These are phyloP conservation scores for Tuber indicum DNA, from an alignment of 495 filamentous ascomycete genomes.

Conservation along the genomic window DNA sequence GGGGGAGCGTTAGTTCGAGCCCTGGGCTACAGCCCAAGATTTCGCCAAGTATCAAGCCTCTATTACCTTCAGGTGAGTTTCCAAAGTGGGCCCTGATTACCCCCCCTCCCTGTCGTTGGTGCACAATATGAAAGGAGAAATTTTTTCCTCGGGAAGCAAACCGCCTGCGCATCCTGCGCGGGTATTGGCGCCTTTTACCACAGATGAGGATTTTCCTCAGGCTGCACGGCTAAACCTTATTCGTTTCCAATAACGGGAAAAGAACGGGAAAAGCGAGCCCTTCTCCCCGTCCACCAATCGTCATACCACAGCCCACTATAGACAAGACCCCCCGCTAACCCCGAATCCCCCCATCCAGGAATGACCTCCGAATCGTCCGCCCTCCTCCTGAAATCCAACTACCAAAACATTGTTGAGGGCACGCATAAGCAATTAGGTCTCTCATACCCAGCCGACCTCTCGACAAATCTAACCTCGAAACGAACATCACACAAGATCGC, in stretches of 20 bases:
- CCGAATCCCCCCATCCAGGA: conserved; percentile 36
- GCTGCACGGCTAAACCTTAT: neutral
- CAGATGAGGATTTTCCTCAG: neutral
- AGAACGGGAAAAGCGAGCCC: neutral
- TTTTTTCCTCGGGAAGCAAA: neutral
- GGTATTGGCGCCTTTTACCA: neutral
- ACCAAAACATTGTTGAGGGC: conserved; percentile 93
- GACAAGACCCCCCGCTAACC: neutral
- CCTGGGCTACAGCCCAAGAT: conserved; percentile 88
- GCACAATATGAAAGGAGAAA: neutral
- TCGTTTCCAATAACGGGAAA: neutral
- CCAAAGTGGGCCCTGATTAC: neutral
- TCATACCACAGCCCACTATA: neutral
- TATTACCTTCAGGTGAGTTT: conserved; percentile 68
- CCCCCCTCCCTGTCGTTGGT: neutral
- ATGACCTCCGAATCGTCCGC: conserved; percentile 67
- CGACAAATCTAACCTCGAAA: conserved; percentile 89
- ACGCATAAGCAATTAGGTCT: conserved; percentile 71
- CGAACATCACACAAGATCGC: conserved; percentile 96
- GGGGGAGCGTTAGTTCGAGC: conserved; percentile 68
- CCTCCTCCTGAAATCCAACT: conserved; percentile 89
- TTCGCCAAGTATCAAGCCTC: conserved; percentile 86
- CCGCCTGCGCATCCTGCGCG: neutral
- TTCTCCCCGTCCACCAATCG: neutral
- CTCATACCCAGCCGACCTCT: conserved; percentile 80